Evolutionary conservation across 169 alveolate genomes (phyloP).

Genomic region (Eimeria maxima): DNA sequence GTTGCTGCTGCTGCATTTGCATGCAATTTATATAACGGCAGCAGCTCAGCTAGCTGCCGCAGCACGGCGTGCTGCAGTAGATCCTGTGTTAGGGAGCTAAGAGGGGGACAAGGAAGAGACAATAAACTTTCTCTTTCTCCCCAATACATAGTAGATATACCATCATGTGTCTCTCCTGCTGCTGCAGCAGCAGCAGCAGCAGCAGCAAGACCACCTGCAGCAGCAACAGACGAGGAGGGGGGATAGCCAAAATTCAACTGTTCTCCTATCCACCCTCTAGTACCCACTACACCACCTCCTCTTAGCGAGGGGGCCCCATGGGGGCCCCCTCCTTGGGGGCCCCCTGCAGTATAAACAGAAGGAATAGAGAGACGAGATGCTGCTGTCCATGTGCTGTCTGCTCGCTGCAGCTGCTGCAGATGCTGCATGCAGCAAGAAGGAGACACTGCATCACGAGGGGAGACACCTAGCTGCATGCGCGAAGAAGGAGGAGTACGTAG

Average conservation of each 20-base stretch:
- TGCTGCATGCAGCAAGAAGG: not conserved
- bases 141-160: not conserved
- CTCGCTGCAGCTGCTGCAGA: slow-evolving; percentile 8
- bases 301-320: too few species aligned
- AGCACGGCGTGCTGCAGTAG: slow-evolving; percentile 71
- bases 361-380: not conserved
- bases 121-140: not conserved
- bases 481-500: not conserved
- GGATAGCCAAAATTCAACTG: too few species aligned
- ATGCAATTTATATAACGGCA: slow-evolving; percentile 67
- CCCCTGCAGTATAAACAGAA: slow-evolving; percentile 18
- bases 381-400: slow-evolving; percentile 35
- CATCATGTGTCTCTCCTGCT: not conserved
- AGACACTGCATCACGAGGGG: slow-evolving; percentile 7
- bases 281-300: too few species aligned
- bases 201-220: too few species aligned
- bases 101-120: not conserved
- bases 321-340: too few species aligned
- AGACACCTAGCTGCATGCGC: slow-evolving; percentile 15
- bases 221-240: too few species aligned
- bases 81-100: slow-evolving; percentile 56
- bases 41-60: slow-evolving; percentile 75
- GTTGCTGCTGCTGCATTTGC: too few species aligned
- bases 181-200: not conserved
- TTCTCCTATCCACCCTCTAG: too few species aligned